Percentiles rank a stretch among this genome's conserved stretches.
Evolutionary conservation across 306 rosid genomes (phyloP).

Genomic region (Quillaja saponaria): DNA sequence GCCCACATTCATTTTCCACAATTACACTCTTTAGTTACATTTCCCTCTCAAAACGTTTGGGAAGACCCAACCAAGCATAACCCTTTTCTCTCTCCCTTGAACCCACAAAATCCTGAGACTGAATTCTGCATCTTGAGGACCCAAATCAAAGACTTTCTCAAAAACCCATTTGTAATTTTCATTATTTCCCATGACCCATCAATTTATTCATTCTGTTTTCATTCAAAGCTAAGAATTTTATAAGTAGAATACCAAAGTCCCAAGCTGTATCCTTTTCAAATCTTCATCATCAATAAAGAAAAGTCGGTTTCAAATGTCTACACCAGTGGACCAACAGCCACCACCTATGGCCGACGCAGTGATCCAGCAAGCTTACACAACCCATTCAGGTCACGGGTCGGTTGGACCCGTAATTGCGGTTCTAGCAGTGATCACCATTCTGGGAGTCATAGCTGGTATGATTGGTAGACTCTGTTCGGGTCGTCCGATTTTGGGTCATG

Average conservation of each 20-base stretch:
- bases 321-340: slow-evolving; percentile 46
- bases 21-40: not conserved
- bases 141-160: slow-evolving; percentile 1
- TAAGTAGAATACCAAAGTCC: slow-evolving; percentile 18
- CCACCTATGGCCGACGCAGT: slow-evolving; percentile 34
- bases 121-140: not conserved
- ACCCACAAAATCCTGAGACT: slow-evolving; percentile 2
- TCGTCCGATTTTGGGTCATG: slow-evolving; percentile 70
- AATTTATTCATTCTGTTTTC: not conserved
- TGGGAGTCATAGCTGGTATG: slow-evolving; percentile 76
- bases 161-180: slow-evolving; percentile 13
- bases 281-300: not conserved
- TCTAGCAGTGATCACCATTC: slow-evolving; percentile 63
- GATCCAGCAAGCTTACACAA: slow-evolving; percentile 52
- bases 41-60: not conserved
- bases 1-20: slow-evolving; percentile 1
- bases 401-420: slow-evolving; percentile 81
- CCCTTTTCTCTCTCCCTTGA: not conserved
- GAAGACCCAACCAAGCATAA: too few species aligned
- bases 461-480: slow-evolving; percentile 87
- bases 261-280: not conserved
- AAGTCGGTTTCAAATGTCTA: slow-evolving; percentile 44
- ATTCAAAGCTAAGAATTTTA: not conserved
- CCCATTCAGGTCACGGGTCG: slow-evolving; percentile 62
- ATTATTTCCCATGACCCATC: not conserved